Evolutionary conservation across 192 early-diverging fungal species (phyloP), one percentile per base, ranked within the genome.

Genomic region (Entomortierella lignicola): DNA sequence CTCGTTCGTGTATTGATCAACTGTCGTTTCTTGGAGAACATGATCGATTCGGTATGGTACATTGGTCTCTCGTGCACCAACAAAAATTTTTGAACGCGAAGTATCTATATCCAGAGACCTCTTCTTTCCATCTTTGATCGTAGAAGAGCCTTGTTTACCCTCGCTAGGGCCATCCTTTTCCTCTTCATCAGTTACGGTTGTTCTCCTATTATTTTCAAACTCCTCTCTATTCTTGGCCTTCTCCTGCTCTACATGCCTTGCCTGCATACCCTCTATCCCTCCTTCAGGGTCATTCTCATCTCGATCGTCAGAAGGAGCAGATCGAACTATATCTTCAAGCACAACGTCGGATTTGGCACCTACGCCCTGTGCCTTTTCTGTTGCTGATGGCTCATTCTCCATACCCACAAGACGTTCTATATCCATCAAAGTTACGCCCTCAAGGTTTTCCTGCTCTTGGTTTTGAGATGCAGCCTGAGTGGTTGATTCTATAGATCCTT

Each of bases 1-100:
- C 51, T 87, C 86, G 54, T 87, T 87, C 0, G 84, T 81, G 54
- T 85, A 83, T 70, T 85, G 84, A 39, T 83, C 82, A 60, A 88
- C 80, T 7, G 72, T 53, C n/a, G 82, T 80, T 50, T 88, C 86
- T 37, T 88, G 84, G 20, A 88, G 63, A 43, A 84, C 80, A 72
- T 83, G 82, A 51, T 88, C 86, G 4, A 85, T 82, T 3, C 84
- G 69, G 12, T 79, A 79, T 0, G 68, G 75, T 0, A 79, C 68
- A 25, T 79, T 70, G 41, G 68, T 79, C 27, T 57, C 55, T 11
- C 68, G 43, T 1, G 67, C 68, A 31, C 68, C 68, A 7, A 69
- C 75, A 55, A 41, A 55, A 10, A 65, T 4, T 1, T 42, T 42
- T 8, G 29, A 7, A n/a, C n/a, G n/a, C n/a, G n/a, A n/a, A n/a